phyloP scores from a whole-genome alignment of 495 filamentous ascomycete species.

The Annulohypoxylon maeteangense region DNA sequence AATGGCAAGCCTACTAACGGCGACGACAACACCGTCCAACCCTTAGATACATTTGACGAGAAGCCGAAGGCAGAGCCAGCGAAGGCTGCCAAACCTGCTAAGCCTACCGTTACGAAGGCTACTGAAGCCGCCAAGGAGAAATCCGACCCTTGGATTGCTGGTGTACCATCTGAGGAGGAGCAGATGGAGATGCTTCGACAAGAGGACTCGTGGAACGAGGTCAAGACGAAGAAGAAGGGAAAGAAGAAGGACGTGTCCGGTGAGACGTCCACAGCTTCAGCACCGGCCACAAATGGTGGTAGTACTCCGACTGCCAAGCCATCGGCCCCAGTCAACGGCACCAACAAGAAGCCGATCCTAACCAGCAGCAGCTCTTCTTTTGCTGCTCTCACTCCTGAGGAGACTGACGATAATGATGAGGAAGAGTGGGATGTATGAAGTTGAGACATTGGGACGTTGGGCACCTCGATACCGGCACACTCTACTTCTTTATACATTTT shows the following conservation, averaged over 20 bases:
- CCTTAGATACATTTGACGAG: slow-evolving; percentile 80
- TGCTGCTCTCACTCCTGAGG: slow-evolving; percentile 58
- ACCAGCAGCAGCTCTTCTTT: slow-evolving; percentile 56
- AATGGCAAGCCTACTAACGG: slow-evolving; percentile 67
- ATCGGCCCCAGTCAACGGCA: slow-evolving; percentile 50
- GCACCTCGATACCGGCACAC: not conserved
- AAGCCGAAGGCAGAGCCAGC: slow-evolving; percentile 44
- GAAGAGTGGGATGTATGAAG: slow-evolving; percentile 61
- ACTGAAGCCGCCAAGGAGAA: slow-evolving; percentile 44
- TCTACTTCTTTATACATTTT: slow-evolving; percentile 43
- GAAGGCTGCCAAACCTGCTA: slow-evolving; percentile 40
- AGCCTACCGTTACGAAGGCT: slow-evolving; percentile 37
- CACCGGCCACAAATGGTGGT: slow-evolving; percentile 39
- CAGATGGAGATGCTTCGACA: slow-evolving; percentile 76
- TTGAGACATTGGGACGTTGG: not conserved
- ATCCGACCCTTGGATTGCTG: slow-evolving; percentile 62
- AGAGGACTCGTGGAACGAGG: slow-evolving; percentile 78
- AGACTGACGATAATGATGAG: slow-evolving; percentile 52
- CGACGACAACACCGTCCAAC: slow-evolving; percentile 58
- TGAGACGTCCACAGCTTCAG: slow-evolving; percentile 38
- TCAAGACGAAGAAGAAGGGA: slow-evolving; percentile 71
- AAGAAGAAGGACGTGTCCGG: slow-evolving; percentile 54
- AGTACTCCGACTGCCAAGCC: slow-evolving; percentile 43
- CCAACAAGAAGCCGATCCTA: slow-evolving; percentile 45
- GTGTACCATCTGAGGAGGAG: slow-evolving; percentile 84